These are phyloP conservation scores for Skeletonema marinoi DNA, from an alignment of 108 stramenopile species.

Conservation along the genomic window DNA sequence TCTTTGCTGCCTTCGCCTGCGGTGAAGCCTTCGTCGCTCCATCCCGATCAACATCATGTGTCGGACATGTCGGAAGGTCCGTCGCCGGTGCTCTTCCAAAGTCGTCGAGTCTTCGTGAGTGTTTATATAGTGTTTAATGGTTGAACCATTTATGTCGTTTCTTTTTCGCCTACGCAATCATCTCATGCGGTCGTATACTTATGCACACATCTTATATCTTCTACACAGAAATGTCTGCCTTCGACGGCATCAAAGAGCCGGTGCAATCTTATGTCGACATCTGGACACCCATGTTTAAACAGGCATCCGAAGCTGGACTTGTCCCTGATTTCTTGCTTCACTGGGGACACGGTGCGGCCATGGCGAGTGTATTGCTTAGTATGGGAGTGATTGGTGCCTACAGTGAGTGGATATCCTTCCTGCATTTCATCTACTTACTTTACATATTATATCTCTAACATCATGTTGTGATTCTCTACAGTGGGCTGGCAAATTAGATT, in stretches of 20 bases:
- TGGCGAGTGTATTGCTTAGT: slow-evolving; percentile 41
- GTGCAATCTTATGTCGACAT: slow-evolving; percentile 49
- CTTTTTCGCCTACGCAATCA: background rate
- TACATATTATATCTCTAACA: slow-evolving; percentile 33
- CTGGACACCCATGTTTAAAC: slow-evolving; percentile 46
- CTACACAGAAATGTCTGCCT: slow-evolving; percentile 21
- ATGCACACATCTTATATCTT: background rate
- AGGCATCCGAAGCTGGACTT: slow-evolving; percentile 41
- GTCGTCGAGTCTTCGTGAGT: slow-evolving; percentile 20
- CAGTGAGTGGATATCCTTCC: slow-evolving; percentile 9
- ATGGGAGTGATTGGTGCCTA: slow-evolving; percentile 53
- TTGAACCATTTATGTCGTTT: background rate
- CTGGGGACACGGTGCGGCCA: slow-evolving; percentile 55
- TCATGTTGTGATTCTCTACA: slow-evolving; percentile 5
- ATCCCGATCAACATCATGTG: slow-evolving; percentile 4
- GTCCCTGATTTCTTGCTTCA: slow-evolving; percentile 47
- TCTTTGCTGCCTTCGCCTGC: slow-evolving; percentile 8
- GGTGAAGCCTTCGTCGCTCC: slow-evolving; percentile 22
- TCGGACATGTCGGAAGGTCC: slow-evolving; percentile 3
- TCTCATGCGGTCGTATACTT: background rate
- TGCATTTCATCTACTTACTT: slow-evolving; percentile 4
- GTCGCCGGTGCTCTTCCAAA: slow-evolving; percentile 3
- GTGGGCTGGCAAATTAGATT: slow-evolving; percentile 58
- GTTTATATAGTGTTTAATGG: too few relatives aligned
- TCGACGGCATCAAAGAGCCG: slow-evolving; percentile 43